A percentile compares a stretch with the other conserved stretches of the same genome.
These are phyloP conservation scores for Diaporthe aspalathi DNA, from an alignment of 2,329 filamentous ascomycete genomes.

Conservation along the genomic window DNA sequence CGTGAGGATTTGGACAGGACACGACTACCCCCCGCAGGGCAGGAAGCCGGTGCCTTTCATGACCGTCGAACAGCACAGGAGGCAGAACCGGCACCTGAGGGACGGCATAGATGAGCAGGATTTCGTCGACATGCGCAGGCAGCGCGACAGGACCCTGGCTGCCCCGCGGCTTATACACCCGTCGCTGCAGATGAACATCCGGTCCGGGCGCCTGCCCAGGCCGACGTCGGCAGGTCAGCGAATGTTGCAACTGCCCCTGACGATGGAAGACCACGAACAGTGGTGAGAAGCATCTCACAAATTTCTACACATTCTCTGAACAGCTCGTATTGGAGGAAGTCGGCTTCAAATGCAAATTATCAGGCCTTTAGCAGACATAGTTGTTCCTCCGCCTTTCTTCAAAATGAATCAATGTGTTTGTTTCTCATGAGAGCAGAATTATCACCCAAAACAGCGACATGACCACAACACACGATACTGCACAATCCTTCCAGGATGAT, in stretches of 20 bases:
- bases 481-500: neutral
- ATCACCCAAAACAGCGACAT: neutral
- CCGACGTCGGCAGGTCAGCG: slow-evolving; percentile 46
- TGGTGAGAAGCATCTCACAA: neutral
- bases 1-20: slow-evolving; percentile 64
- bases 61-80: slow-evolving; percentile 59
- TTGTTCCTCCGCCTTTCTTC: neutral
- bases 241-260: slow-evolving; percentile 47
- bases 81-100: slow-evolving; percentile 60
- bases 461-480: neutral
- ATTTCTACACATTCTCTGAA: neutral
- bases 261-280: slow-evolving; percentile 1
- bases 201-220: slow-evolving; percentile 58
- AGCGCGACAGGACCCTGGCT: slow-evolving; percentile 56
- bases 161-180: slow-evolving; percentile 62
- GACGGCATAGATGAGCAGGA: slow-evolving; percentile 54
- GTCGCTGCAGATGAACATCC: slow-evolving; percentile 64
- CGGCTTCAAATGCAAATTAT: no score
- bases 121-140: slow-evolving; percentile 56
- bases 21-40: slow-evolving; percentile 61
- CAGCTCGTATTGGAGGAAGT: neutral
- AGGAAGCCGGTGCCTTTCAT: slow-evolving; percentile 54
- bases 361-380: neutral
- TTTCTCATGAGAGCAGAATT: neutral
- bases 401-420: neutral